A percentile compares a stretch with the other conserved stretches of the same genome.
Conservation (phyloP, 345 rosid species). For the Eucalyptus marginata region DNA sequence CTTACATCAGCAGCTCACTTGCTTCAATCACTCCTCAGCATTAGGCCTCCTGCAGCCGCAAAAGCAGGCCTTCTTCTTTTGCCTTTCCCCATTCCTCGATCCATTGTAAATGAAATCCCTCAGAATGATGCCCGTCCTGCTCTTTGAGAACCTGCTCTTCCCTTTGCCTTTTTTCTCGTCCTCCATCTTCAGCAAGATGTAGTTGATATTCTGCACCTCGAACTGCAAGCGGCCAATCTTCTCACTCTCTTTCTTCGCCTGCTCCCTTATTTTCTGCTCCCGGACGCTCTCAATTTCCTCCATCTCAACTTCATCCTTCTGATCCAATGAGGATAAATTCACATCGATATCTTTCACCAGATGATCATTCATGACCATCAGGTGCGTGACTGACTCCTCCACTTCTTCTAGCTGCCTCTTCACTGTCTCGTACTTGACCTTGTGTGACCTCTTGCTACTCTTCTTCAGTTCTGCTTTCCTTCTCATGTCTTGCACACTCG, state of each 20-base stretch:
- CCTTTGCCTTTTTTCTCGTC: constrained; percentile 43
- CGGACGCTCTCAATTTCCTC: constrained; percentile 23
- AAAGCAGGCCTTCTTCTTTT: constrained; percentile 49
- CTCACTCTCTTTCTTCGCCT: constrained; percentile 55
- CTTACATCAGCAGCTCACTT: not conserved
- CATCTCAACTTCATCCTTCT: not conserved
- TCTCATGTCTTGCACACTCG: constrained; percentile 50
- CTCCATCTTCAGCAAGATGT: constrained; percentile 57
- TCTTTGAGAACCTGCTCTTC: constrained; percentile 28
- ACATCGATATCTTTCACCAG: constrained; percentile 35
- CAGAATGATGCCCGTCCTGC: constrained; percentile 41
- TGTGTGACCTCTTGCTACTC: constrained; percentile 33
- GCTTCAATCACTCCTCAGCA: constrained; percentile 12
- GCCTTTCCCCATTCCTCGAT: constrained; percentile 23
- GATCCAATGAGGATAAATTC: constrained; percentile 1
- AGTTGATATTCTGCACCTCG: constrained; percentile 67
- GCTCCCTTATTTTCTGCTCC: constrained; percentile 37
- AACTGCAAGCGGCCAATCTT: constrained; percentile 63
- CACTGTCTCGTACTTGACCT: constrained; percentile 39
- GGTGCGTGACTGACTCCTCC: constrained; percentile 50
- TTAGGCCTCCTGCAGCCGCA: constrained; percentile 66
- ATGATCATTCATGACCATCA: constrained; percentile 41
- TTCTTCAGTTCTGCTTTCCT: constrained; percentile 49
- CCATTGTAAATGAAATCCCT: constrained; percentile 57
- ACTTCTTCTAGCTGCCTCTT: constrained; percentile 55